Base-by-base conservation (phyloP, 208 protist species). In the Trypanosoma mega region DNA sequence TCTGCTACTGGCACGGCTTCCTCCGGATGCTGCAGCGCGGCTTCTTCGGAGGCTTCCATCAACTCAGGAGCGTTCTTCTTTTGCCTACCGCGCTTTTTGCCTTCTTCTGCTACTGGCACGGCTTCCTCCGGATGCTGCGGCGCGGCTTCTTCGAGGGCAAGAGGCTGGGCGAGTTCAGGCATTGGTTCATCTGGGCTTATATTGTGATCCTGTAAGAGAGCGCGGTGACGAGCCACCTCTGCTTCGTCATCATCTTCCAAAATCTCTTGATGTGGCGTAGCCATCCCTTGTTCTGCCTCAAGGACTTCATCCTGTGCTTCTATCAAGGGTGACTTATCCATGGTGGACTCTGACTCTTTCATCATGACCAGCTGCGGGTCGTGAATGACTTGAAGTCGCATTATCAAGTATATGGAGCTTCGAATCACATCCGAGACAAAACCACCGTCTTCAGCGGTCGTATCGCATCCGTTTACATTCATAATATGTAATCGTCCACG, bases 401-500 rank as follows among this genome's bases (percentile, higher is more conserved):
- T 36, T 11, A 64, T 68, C 24, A 85, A 46, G 11, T 75, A 39
- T 16, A 56, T 20, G 27, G 61, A 70, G 29, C 55, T 70, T 11
- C 39, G 46, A 59, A 70, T 52, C 21, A 70, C 6, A 31, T 70
- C 64, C 39, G 54, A 34, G 21, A 63, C n/a, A 41, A 70, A 59
- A 37, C 18, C 44, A 39, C 30, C 50, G 3, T 55, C 29, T 1
- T 16, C 34, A 6, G 34, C 34, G 34, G 30, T 30, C 45, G 48
- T 34, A 24, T 56, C 56, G 64, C 52, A 66, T 62, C 71, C 49
- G 64, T 90, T 90, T 8, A 86, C 48, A 16, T 76, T 44, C 23
- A 69, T 20, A 43, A 90, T 44, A 11, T 51, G 33, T 23, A 90
- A 46, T 29, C 63, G 44, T 29, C 76, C 73, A 30, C 60, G 63